A percentile compares a stretch with the other conserved stretches of the same genome.
Evolutionary conservation across 2,329 filamentous ascomycete species (phyloP).

Genomic region (Aspergillus felis): DNA sequence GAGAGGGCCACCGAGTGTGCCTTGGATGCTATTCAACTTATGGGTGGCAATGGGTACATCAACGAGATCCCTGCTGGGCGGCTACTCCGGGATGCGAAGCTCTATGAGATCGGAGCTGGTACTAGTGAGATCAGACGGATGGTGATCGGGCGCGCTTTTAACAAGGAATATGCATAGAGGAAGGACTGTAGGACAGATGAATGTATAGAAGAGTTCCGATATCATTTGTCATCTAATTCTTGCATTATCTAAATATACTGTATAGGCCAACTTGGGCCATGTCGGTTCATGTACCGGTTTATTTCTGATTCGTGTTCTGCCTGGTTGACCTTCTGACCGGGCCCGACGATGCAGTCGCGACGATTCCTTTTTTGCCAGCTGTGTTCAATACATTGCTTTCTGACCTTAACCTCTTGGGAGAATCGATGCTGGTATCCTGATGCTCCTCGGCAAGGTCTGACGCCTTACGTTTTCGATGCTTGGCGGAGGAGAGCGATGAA

Average conservation of each 20-base stretch:
- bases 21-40: slow-evolving; percentile 82
- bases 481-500: slow-evolving; percentile 3
- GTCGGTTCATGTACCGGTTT: not conserved
- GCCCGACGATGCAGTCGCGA: slow-evolving; percentile 13
- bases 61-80: slow-evolving; percentile 91
- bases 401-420: slow-evolving; percentile 12
- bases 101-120: slow-evolving; percentile 96
- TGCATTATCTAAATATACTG: not conserved
- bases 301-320: slow-evolving; percentile 21
- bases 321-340: slow-evolving; percentile 27
- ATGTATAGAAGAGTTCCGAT: not conserved
- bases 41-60: slow-evolving; percentile 93
- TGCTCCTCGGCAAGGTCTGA: slow-evolving; percentile 3
- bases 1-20: slow-evolving; percentile 80
- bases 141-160: slow-evolving; percentile 90
- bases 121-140: slow-evolving; percentile 92
- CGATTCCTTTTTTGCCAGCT: slow-evolving; percentile 7
- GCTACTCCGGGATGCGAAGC: slow-evolving; percentile 69
- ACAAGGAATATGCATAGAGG: slow-evolving; percentile 66
- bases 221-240: not conserved
- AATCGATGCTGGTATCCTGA: not conserved
- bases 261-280: not conserved
- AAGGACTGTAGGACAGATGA: not conserved
- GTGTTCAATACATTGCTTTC: slow-evolving; percentile 24
- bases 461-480: slow-evolving; percentile 22